Base-by-base conservation (phyloP, 2,329 filamentous ascomycete species). In the Rhinocladiella mackenziei region DNA sequence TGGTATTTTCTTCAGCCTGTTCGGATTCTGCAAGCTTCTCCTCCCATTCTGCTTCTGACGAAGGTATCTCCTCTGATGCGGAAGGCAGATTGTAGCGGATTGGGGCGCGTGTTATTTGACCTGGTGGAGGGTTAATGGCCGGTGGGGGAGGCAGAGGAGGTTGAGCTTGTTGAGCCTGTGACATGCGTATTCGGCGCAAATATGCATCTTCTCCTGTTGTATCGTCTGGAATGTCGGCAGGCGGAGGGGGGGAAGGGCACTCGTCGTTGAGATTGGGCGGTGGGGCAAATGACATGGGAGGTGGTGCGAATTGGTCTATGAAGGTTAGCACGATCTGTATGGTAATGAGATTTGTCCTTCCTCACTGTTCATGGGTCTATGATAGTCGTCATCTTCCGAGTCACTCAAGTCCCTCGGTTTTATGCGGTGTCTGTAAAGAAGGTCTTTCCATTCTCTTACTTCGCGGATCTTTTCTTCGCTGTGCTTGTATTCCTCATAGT, bases 381-480 rank as follows among this genome's bases (percentile, higher is more conserved):
- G 59, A 40, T 71, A 65, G 39, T 73, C 67, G 42, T 73, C 69
- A 28, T 75, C 72, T 42, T 72, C 78, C 48, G 70, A 65, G 45
- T 71, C 65, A 53, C 66, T 66, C 43, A 63, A 69, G 19, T 56
- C 61, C 34, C 66, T 66, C 39, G 61, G 66, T 48, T 64, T 72
- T 56, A 75, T 76, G 32, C 81, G 75, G 60, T 89, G 85, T 10
- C 80, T 79, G 62, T 92, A 89, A 10, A 95, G 71, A 26, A 85
- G 69, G 29, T 83, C 79, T 62, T 89, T 94, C 89, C 89, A 96
- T 57, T 94, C 88, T 45, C 79, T 76, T 3, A 89, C 77, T 61
- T 94, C 88, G 13, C 77, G 71, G 47, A 89, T 78, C 60, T 86
- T 84, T 66, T 94, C 89, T 46, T 94, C 87, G 59, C 87, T 92